A percentile compares a stretch with the other conserved stretches of the same genome.
These are phyloP conservation scores for Taphrina confusa DNA, from an alignment of 1,139 yeast genomes.

Conservation along the genomic window DNA sequence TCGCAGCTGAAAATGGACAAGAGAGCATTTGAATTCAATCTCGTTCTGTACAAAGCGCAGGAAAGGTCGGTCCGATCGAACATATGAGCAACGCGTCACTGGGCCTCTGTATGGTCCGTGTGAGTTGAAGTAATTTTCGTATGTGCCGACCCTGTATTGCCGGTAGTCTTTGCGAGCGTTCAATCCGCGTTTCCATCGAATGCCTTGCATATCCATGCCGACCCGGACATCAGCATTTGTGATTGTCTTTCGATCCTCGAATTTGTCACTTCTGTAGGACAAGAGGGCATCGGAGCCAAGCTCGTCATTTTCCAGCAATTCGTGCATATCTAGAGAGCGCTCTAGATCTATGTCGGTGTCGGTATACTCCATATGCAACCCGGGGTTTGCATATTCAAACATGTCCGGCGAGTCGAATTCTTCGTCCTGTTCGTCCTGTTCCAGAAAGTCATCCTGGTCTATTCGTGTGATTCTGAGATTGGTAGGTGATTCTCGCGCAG, in stretches of 20 bases:
- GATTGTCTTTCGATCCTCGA: slow-evolving; percentile 8
- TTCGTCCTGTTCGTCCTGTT: slow-evolving; percentile 13
- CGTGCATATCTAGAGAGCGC: slow-evolving; percentile 21
- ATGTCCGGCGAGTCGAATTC: slow-evolving; percentile 20
- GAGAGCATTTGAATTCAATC: slow-evolving; percentile 36
- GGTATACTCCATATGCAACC: slow-evolving; percentile 11
- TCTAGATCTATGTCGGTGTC: slow-evolving; percentile 23
- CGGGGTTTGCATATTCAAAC: slow-evolving; percentile 21
- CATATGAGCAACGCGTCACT: background rate
- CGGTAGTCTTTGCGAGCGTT: slow-evolving; percentile 15
- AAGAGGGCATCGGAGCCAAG: slow-evolving; percentile 1
- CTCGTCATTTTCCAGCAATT: slow-evolving; percentile 10
- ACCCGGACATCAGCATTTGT: slow-evolving; percentile 5
- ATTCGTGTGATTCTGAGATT: background rate
- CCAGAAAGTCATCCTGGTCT: background rate
- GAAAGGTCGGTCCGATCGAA: slow-evolving; percentile 6
- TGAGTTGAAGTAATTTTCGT: slow-evolving; percentile 21
- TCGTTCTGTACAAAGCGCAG: slow-evolving; percentile 15
- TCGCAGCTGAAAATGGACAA: slow-evolving; percentile 61
- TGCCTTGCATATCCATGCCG: slow-evolving; percentile 32
- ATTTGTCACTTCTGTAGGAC: slow-evolving; percentile 7
- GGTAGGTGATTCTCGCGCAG: too few relatives aligned
- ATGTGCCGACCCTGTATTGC: slow-evolving; percentile 4
- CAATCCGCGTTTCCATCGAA: slow-evolving; percentile 41
- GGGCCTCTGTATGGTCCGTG: slow-evolving; percentile 14